A percentile compares a stretch with the other conserved stretches of the same genome.
Evolutionary conservation across 495 filamentous ascomycete species (phyloP).

Genomic region (Amniculicola lignicola): DNA sequence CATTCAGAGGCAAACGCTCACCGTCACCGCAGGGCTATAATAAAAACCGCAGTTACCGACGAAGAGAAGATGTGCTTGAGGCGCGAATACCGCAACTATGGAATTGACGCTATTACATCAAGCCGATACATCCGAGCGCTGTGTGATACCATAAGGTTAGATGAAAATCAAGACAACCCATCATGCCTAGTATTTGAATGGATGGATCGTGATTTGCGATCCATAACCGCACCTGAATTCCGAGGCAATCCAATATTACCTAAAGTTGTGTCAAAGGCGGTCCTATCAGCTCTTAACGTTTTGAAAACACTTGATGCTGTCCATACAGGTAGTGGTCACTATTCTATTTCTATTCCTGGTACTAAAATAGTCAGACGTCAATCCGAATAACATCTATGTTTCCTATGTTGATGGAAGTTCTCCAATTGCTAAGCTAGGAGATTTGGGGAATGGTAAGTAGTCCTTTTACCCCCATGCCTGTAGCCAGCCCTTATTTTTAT

Average conservation of each 20-base stretch:
- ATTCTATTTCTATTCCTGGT: slow-evolving; percentile 3
- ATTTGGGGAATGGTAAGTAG: slow-evolving; percentile 35
- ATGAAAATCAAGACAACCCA: slow-evolving; percentile 19
- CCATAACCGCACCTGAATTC: slow-evolving; percentile 15
- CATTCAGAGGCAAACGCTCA: slow-evolving; percentile 4
- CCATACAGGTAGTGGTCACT: slow-evolving; percentile 5
- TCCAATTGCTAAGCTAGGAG: slow-evolving; percentile 34
- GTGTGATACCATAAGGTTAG: slow-evolving; percentile 16
- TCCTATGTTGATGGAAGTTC: slow-evolving; percentile 23
- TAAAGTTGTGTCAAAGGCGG: slow-evolving; percentile 15
- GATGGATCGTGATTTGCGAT: slow-evolving; percentile 34
- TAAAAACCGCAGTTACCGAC: slow-evolving; percentile 22
- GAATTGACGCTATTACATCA: slow-evolving; percentile 16
- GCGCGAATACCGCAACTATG: slow-evolving; percentile 28
- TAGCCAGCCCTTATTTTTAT: slow-evolving; percentile 10
- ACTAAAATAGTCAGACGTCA: slow-evolving; percentile 30
- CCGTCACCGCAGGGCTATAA: slow-evolving; percentile 12
- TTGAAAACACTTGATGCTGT: slow-evolving; percentile 30
- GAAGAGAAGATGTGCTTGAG: slow-evolving; percentile 11
- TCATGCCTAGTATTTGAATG: slow-evolving; percentile 32
- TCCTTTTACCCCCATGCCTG: slow-evolving; percentile 3
- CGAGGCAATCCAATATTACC: slow-evolving; percentile 23
- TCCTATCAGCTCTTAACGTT: slow-evolving; percentile 19
- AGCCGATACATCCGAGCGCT: slow-evolving; percentile 25
- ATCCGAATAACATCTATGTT: slow-evolving; percentile 34